Conservation (phyloP, 345 rosid species). For the Bruguiera gymnorhiza region DNA sequence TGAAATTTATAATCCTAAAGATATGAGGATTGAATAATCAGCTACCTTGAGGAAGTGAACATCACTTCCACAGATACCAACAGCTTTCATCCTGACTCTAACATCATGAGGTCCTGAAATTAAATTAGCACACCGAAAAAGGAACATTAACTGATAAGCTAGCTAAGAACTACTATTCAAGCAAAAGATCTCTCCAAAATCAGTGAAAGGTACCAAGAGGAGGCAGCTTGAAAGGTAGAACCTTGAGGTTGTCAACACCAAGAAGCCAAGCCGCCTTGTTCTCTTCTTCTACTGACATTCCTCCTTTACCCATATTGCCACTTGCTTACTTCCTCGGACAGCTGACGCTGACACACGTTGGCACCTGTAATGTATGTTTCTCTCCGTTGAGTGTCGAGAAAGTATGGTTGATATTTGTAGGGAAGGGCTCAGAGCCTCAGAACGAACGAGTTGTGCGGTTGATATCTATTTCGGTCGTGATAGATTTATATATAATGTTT, state of each 20-base stretch:
- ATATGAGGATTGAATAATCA: not conserved
- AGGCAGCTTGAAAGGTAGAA: constrained; percentile 74
- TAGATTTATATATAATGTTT: too few species aligned
- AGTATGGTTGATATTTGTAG: too few species aligned
- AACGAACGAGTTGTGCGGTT: too few species aligned
- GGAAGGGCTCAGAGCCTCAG: too few species aligned
- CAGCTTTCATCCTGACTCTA: constrained; percentile 78
- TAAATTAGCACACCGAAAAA: not conserved
- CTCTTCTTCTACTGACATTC: constrained; percentile 39
- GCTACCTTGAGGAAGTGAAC: constrained; percentile 86
- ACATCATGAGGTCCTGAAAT: constrained; percentile 72
- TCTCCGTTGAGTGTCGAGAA: too few species aligned
- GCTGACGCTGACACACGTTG: not conserved
- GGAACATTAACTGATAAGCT: not conserved
- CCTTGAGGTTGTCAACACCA: constrained; percentile 69
- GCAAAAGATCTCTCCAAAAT: not conserved
- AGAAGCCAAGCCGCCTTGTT: constrained; percentile 92
- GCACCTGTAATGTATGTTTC: too few species aligned
- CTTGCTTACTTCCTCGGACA: too few species aligned
- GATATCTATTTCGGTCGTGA: too few species aligned
- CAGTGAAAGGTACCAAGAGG: constrained; percentile 43
- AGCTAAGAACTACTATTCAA: not conserved
- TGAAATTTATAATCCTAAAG: not conserved
- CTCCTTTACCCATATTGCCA: not conserved
- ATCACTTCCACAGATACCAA: constrained; percentile 92